Evolutionary conservation across 805 yeast species (phyloP), one percentile per base, ranked within the genome.

Genomic region (Saccharomycopsis fibuligera): DNA sequence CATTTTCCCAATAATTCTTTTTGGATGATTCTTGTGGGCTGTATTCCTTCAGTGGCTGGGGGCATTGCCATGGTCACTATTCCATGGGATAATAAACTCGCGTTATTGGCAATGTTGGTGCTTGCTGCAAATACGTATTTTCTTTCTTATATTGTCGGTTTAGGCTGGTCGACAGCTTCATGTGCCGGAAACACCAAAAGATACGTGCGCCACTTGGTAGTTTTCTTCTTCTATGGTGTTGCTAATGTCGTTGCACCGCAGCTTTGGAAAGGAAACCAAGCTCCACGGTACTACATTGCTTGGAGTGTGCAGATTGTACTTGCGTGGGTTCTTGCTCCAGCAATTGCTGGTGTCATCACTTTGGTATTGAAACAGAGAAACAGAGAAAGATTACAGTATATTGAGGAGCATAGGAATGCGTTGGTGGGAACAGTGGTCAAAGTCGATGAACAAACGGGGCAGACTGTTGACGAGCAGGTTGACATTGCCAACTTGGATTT

Each of bases 221-320:
- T 63, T 49, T 64, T 68, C 62, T 56, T 65, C 3, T 59, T 63
- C 0, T 75, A 74, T 55, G 63, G 69, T 35, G 54, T 72, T 35
- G 62, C 69, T 5, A 75, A 75, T 54, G 60, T 74, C 30, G 62
- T 73, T 29, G 68, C 76, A 5, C 74, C 79, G 2, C 79, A 75
- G 55, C 57, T 74, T 31, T 75, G 77, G 76, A 62, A 62, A 33
- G 57, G 58, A 8, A 58, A 51, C 27, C 51, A 48, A 37, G 45
- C 41, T 17, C 80, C 80, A 33, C 53, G 69, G 30, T 73, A 69
- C 54, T 56, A 60, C 35, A 61, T 64, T 2, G 73, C 77, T 3
- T 71, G 81, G 80, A 63, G 66, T 41, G 68, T 72, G 6, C 77
- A 73, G 48, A 70, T 75, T 43, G 72, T 72, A 14, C 55, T 73